Base-by-base conservation (phyloP, 345 rosid species). In the Firmiana major region DNA sequence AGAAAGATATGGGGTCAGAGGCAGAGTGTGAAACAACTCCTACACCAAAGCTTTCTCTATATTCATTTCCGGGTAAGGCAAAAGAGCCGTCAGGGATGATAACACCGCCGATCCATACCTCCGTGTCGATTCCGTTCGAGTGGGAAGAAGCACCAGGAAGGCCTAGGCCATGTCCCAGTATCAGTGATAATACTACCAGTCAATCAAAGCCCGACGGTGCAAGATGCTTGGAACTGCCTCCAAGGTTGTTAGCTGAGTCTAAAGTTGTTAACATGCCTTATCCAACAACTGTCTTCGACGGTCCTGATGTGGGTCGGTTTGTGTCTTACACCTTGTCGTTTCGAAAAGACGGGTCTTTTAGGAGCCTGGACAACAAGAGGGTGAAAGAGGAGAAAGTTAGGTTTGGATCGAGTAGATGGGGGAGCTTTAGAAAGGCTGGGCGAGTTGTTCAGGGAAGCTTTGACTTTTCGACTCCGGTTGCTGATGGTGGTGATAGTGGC, bases 131-230 rank as follows among this genome's bases (percentile, higher is more conserved):
- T 36, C 99, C 99, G 9, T 95, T 95, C 62, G 81, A 75, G 71
- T 95, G 99, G 98, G 99, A 95, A 77, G 98, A 93, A 83, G 97
- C 87, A 11, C 99, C 98, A 0, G 99, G 99, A 9, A 89, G 82
- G 90, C 98, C 99, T 13, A 88, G 93, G 34, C 81, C 81, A 34
- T 77, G 73, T 49, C n/a, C 58, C 64, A 48, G 42, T 9, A 48
- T 16, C 11, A 43, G 51, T 42, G 42, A 31, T 9, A 63, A 6
- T 28, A 38, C 55, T 5, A 8, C 15, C n/a, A 71, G 59, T 19
- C 17, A 78, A 31, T 71, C 60, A 10, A 51, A 69, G 58, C 58
- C 74, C 19, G 69, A 70, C 15, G 68, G 38, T 24, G 83, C 51
- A 1, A 82, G 88, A 75, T 76, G 85, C 63, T 78, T 95, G 73